Percentiles rank a stretch among this genome's conserved stretches.
These are phyloP conservation scores for Fusarium falciforme DNA, from an alignment of 2,329 filamentous ascomycete genomes.

Conservation along the genomic window DNA sequence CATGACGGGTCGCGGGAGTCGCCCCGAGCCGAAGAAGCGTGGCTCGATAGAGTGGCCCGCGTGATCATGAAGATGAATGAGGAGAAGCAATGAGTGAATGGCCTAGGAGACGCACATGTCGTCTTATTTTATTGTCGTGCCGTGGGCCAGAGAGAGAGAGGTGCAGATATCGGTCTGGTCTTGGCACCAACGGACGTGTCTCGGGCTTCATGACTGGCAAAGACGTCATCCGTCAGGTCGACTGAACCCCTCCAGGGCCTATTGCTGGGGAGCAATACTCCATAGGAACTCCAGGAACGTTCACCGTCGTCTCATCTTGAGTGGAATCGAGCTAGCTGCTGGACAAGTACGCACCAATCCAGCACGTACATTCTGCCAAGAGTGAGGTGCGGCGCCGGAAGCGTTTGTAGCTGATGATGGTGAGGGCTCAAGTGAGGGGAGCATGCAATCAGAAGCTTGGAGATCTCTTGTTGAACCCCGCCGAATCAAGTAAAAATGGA, in stretches of 20 bases:
- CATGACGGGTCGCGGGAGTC: slow-evolving; percentile 12
- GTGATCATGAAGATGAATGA: slow-evolving; percentile 6
- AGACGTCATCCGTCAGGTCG: background rate
- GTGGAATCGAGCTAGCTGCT: slow-evolving; percentile 2
- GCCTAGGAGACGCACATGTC: slow-evolving; percentile 7
- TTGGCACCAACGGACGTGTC: background rate
- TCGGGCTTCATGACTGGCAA: background rate
- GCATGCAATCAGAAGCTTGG: slow-evolving; percentile 25
- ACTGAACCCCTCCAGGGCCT: background rate
- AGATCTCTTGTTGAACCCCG: slow-evolving; percentile 25
- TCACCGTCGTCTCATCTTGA: background rate
- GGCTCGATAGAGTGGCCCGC: background rate
- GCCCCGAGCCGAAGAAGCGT: slow-evolving; percentile 29
- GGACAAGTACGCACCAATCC: background rate
- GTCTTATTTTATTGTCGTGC: background rate
- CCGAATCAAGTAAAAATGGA: slow-evolving; percentile 1
- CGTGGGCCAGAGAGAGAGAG: background rate
- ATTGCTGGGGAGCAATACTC: background rate
- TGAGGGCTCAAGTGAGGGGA: slow-evolving; percentile 5
- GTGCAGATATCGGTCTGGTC: background rate
- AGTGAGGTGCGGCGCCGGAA: slow-evolving; percentile 16
- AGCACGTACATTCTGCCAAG: slow-evolving; percentile 11
- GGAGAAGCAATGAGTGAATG: slow-evolving; percentile 1
- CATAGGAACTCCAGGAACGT: background rate
- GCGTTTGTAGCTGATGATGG: slow-evolving; percentile 8